A percentile compares a stretch with the other conserved stretches of the same genome.
These are phyloP conservation scores for Globisporangium canariense DNA, from an alignment of 352 stramenopile genomes.

Conservation along the genomic window DNA sequence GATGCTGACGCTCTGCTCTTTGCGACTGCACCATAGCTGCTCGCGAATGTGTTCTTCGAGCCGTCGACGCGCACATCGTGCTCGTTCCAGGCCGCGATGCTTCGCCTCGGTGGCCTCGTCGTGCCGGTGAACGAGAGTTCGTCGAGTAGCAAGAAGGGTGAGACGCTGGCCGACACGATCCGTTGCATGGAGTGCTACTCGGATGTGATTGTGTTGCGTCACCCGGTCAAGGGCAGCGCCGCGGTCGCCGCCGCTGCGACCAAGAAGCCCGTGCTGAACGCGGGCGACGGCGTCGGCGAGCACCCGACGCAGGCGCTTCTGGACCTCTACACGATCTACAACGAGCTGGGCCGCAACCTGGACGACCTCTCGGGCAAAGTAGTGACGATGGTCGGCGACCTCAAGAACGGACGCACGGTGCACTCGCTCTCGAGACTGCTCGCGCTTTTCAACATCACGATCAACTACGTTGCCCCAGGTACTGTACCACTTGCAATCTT, in stretches of 20 bases:
- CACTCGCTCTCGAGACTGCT: constrained; percentile 97
- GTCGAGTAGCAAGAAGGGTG: constrained; percentile 97
- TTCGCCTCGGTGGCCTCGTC: constrained; percentile 94
- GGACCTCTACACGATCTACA: constrained; percentile 97
- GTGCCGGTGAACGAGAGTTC: constrained; percentile 93
- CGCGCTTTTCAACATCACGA: constrained; percentile 83
- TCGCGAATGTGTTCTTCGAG: constrained; percentile 98
- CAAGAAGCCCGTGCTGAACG: constrained; percentile 94
- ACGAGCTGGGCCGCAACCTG: constrained; percentile 68
- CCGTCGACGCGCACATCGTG: constrained; percentile 97
- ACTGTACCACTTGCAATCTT: constrained; percentile 3
- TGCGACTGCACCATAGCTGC: constrained; percentile 42
- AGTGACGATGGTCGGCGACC: constrained; percentile 97
- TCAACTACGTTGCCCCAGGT: constrained; percentile 92
- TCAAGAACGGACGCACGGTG: constrained; percentile 99
- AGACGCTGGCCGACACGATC: constrained; percentile 98
- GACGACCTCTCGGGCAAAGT: constrained; percentile 78
- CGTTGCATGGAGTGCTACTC: constrained; percentile 95
- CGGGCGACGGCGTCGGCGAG: constrained; percentile 95
- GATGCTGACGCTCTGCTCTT: neutral
- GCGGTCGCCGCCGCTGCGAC: constrained; percentile 68
- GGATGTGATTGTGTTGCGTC: constrained; percentile 94
- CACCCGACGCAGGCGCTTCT: constrained; percentile 99
- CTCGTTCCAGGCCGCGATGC: constrained; percentile 98
- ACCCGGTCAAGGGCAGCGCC: constrained; percentile 90